Evolutionary conservation across 2,329 filamentous ascomycete genomes (phyloP).

Genomic region (Colletotrichum lupini): DNA sequence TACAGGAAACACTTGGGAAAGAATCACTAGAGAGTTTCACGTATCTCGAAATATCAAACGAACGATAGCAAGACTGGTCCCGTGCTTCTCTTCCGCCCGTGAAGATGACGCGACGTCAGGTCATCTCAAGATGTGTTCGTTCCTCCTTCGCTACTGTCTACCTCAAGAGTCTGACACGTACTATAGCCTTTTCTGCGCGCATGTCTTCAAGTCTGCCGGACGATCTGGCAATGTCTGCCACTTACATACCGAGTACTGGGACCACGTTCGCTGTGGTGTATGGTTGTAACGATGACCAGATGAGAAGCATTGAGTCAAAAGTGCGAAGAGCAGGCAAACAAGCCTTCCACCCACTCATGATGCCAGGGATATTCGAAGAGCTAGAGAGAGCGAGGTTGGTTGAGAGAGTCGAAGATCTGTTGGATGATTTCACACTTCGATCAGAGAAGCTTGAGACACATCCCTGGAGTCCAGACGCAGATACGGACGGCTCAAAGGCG

Average conservation of each 20-base stretch:
- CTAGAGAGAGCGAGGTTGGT: constrained; percentile 4
- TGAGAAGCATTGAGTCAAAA: not conserved
- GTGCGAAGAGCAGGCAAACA: not conserved
- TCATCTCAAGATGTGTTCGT: not conserved
- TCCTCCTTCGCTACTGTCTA: too few species aligned
- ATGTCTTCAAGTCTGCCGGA: not conserved
- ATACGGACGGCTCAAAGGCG: not conserved
- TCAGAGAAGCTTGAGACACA: not conserved
- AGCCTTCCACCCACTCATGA: not conserved
- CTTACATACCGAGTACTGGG: constrained; percentile 5
- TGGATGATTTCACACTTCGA: not conserved
- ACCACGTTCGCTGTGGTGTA: constrained; percentile 5
- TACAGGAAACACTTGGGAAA: not conserved
- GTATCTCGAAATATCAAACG: not conserved
- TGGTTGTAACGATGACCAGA: constrained; percentile 8
- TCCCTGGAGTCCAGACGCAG: not conserved
- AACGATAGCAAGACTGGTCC: not conserved
- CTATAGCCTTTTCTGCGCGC: not conserved
- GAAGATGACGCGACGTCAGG: not conserved
- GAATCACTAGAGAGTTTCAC: not conserved
- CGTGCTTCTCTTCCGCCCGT: not conserved
- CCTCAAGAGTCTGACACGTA: not conserved
- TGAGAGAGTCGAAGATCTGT: not conserved
- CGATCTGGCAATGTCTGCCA: constrained; percentile 10
- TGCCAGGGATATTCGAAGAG: constrained; percentile 9